phyloP scores from a whole-genome alignment of 2,329 filamentous ascomycete genomes.

The Boeremia exigua region DNA sequence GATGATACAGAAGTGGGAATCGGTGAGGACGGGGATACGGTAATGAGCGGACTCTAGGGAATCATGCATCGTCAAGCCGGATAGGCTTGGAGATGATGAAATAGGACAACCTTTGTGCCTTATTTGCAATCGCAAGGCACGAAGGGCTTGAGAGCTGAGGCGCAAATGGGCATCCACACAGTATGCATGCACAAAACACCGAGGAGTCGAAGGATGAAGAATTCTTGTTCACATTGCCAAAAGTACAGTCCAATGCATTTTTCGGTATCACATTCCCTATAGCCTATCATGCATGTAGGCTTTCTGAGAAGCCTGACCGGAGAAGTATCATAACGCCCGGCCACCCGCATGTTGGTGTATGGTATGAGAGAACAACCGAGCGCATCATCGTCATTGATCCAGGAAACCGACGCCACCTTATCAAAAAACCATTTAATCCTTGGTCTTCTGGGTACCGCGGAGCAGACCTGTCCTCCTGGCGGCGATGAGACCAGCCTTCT shows the following conservation, averaged over 20 bases:
- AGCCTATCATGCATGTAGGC: slow-evolving; percentile 44
- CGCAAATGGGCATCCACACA: too few species aligned
- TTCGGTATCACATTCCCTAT: slow-evolving; percentile 48
- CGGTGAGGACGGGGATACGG: slow-evolving; percentile 17
- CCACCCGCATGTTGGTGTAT: slow-evolving; percentile 46
- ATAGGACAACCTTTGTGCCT: neutral
- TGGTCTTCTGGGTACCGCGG: slow-evolving; percentile 99
- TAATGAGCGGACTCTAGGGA: slow-evolving; percentile 24
- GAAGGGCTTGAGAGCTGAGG: too few species aligned
- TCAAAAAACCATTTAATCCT: slow-evolving; percentile 66
- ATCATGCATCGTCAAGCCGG: neutral
- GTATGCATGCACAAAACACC: neutral
- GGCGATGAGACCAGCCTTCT: slow-evolving; percentile 99
- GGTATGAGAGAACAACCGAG: slow-evolving; percentile 44
- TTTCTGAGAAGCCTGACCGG: slow-evolving; percentile 39
- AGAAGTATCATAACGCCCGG: slow-evolving; percentile 48
- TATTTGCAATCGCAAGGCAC: neutral
- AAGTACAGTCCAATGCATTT: slow-evolving; percentile 45
- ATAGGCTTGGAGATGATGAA: too few species aligned
- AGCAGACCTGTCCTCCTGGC: slow-evolving; percentile 99
- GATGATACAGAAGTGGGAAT: slow-evolving; percentile 9
- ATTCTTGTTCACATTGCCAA: slow-evolving; percentile 27
- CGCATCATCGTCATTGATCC: slow-evolving; percentile 38
- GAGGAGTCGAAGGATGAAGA: neutral
- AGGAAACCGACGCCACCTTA: slow-evolving; percentile 36